phyloP scores from a whole-genome alignment of 176 grass and related monocot species.

The Dendrocalamus sinicus region DNA sequence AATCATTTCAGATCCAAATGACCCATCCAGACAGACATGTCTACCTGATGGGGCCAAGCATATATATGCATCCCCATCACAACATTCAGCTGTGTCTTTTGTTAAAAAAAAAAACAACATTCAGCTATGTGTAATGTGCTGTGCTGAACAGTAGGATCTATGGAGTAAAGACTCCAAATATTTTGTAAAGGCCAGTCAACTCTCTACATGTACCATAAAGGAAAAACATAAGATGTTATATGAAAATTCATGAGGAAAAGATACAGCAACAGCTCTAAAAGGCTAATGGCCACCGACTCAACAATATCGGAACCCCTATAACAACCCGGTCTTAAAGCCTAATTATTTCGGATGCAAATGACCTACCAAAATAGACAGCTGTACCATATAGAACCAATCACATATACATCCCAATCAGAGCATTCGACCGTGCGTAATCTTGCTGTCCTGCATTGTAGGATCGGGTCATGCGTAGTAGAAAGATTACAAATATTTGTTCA shows the following conservation, averaged over 20 bases:
- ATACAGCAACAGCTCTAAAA: not conserved
- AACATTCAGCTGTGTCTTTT: not conserved
- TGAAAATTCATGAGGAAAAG: not conserved
- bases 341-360: conserved; percentile 10
- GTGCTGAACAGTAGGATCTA: not conserved
- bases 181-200: not conserved
- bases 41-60: conserved; percentile 2
- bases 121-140: not conserved
- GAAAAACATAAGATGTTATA: not conserved
- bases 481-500: not conserved
- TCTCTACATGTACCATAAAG: not conserved
- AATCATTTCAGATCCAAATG: conserved; percentile 37
- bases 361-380: not conserved
- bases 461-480: not conserved
- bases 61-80: not conserved
- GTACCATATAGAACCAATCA: not conserved
- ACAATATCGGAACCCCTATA: not conserved
- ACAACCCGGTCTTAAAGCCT: not conserved
- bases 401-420: not conserved
- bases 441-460: not conserved
- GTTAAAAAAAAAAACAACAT: not conserved
- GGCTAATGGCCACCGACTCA: not conserved
- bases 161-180: not conserved
- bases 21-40: not conserved
- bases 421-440: not conserved